Base-by-base conservation (phyloP, 805 yeast species). In the Candida ortonii region DNA sequence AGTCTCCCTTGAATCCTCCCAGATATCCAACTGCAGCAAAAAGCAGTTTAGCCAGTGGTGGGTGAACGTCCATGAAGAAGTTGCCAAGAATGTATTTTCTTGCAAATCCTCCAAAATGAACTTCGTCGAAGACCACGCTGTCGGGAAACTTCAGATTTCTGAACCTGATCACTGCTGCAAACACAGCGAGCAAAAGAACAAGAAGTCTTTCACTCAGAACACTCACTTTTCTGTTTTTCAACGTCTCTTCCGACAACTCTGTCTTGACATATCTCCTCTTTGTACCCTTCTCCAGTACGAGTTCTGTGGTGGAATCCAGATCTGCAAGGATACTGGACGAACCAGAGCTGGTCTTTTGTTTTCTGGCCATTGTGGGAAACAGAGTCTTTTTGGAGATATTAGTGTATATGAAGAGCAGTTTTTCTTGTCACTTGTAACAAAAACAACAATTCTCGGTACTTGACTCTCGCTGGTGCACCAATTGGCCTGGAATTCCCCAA, bases 31-130 rank as follows among this genome's bases (percentile, higher is more conserved):
- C 73, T 30, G 80, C 83, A 3, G 89, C 93, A 60, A 71, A 83
- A 30, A 84, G 58, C 80, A 84, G 74, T 61, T 84, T 84, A 30
- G 90, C 88, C 50, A 84, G 68, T 3, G 95, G 95, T 21, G 95
- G 95, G 57, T 84, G 95, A 36, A 84, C 93, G 62, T 84, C 95
- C 83, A 84, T 79, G 64, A 84, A 84, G 56, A 71, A 84, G 12
- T 63, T 64, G 25, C 88, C 85, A 40, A 68, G 62, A 38, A 84
- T 79, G 66, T 89, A 93, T 64, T 90, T 85, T 42, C 82, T 72
- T 13, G 98, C 95, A 64, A 90, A 93, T n/a, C 94, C 94, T 37
- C 98, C 98, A 52, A 93, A 93, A 61, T 93, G 98, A 34, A 90
- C 97, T 63, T 90, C 98, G 63, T 93, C 98, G 51, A 93, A 93